Base-by-base conservation (phyloP, 2,329 filamentous ascomycete species). In the Sodiomyces alkalinus region DNA sequence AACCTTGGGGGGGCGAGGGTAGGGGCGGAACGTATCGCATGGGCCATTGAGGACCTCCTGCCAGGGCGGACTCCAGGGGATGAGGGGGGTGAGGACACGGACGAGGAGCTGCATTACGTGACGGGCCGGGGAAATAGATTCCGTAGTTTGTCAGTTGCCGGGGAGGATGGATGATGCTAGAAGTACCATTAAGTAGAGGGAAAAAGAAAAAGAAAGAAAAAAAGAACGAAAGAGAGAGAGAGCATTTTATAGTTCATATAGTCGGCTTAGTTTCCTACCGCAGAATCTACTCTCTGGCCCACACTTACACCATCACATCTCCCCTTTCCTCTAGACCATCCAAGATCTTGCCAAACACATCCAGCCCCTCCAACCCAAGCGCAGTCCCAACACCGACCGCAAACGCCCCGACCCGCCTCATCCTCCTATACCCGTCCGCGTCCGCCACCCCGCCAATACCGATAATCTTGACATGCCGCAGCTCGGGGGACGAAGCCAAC, bases 391-490 rank as follows among this genome's bases (percentile, higher is more conserved):
- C 62, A 0, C 65, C 80, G 0, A 83, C 76, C 0, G 68, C 71
- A 14, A 44, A 55, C 0, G 79, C 80, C 0, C 80, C 80, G 0
- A 69, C 79, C 6, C 49, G 53, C 37, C 56, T 61, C 77, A 83
- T 85, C 37, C 80, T 60, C 31, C 52, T 49, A 39, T 64, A 81
- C 1, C 75, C 77, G 3, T 51, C 59, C 0, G 50, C 55, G 44
- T 85, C 75, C 15, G 62, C 55, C 2, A 86, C 80, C 2, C 80
- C 80, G 1, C 80, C 80, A 0, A 80, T 66, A 0, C 80, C 80
- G 31, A 86, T 71, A 17, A 86, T 58, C 11, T 56, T 54, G 15
- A 86, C 56, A n/a, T 62, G 54, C 7, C 48, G 48, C 26, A 81
- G 48, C 20, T 40, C 39, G 0, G 54, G 41, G 10, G 59, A 42